phyloP scores from a whole-genome alignment of 305 asterid species.

The Nicotiana rustica region DNA sequence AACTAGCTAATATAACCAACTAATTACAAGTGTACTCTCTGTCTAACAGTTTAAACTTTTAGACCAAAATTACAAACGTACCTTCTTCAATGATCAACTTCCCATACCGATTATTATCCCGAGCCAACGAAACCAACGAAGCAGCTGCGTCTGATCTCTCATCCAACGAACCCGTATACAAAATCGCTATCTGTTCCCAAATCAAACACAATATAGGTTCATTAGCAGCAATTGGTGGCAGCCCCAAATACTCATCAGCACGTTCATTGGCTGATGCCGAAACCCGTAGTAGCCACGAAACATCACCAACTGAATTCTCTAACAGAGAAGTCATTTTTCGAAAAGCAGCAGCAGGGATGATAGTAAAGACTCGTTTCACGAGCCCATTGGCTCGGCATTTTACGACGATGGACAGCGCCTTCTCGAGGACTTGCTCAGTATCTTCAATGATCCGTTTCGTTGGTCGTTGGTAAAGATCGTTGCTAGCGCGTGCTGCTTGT shows the following conservation, averaged over 20 bases:
- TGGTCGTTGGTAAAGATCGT: constrained; percentile 38
- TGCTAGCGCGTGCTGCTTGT: constrained; percentile 41
- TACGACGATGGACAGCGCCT: constrained; percentile 30
- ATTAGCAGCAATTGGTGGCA: constrained; percentile 45
- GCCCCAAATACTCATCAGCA: constrained; percentile 36
- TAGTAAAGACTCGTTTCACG: constrained; percentile 38
- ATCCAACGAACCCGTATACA: not conserved
- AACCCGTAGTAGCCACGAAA: constrained; percentile 41
- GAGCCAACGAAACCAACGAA: constrained; percentile 40
- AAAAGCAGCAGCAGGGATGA: constrained; percentile 41
- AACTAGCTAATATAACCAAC: not conserved
- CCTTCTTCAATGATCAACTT: constrained; percentile 40
- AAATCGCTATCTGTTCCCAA: constrained; percentile 44
- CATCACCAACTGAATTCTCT: constrained; percentile 41
- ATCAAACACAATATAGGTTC: constrained; percentile 44
- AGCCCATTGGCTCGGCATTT: constrained; percentile 37
- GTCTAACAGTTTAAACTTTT: not conserved
- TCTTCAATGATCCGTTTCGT: constrained; percentile 39
- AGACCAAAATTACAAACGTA: not conserved
- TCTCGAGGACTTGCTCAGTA: constrained; percentile 40
- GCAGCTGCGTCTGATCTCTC: constrained; percentile 38
- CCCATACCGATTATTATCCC: constrained; percentile 41
- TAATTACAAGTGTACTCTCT: no score
- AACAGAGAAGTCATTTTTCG: constrained; percentile 34
- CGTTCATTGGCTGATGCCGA: constrained; percentile 36